phyloP scores from a whole-genome alignment of 305 asterid species.

The Ilex paraguariensis region DNA sequence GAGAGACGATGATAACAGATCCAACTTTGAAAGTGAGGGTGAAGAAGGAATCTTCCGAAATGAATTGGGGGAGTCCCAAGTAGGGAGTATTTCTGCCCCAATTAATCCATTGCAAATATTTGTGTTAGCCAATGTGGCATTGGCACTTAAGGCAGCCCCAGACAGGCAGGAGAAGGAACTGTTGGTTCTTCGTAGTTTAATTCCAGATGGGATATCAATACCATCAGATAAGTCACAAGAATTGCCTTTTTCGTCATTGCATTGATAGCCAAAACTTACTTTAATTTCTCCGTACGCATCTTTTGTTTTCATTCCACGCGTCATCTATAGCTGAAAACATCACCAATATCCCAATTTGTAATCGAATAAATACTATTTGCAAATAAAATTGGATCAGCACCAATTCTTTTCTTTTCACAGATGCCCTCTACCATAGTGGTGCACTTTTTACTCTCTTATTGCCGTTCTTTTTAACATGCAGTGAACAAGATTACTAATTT shows the following conservation, averaged over 20 bases:
- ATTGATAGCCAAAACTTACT: constrained; percentile 82
- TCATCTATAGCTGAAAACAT: constrained; percentile 32
- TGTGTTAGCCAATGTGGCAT: constrained; percentile 83
- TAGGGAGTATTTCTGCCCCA: constrained; percentile 79
- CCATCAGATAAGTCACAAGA: constrained; percentile 39
- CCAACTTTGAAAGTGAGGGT: constrained; percentile 57
- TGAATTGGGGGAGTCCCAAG: constrained; percentile 79
- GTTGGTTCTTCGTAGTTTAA: constrained; percentile 43
- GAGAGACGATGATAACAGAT: constrained; percentile 63
- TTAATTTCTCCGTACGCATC: constrained; percentile 59
- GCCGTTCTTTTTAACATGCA: too few relatives aligned
- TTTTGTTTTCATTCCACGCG: constrained; percentile 35
- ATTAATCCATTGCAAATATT: constrained; percentile 89
- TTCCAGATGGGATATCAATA: constrained; percentile 51
- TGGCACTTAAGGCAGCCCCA: constrained; percentile 93
- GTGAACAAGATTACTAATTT: too few relatives aligned
- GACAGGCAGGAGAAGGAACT: constrained; percentile 87
- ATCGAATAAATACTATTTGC: neutral
- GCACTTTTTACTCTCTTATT: too few relatives aligned
- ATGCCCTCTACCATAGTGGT: too few relatives aligned
- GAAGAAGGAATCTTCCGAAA: constrained; percentile 83
- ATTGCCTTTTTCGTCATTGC: constrained; percentile 31
- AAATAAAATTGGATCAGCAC: neutral
- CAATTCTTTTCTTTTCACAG: too few relatives aligned
- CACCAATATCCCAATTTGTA: constrained; percentile 8